These are phyloP conservation scores for Leccinum rimulosum DNA, from an alignment of 768 basidiomycete genomes.

Conservation along the genomic window DNA sequence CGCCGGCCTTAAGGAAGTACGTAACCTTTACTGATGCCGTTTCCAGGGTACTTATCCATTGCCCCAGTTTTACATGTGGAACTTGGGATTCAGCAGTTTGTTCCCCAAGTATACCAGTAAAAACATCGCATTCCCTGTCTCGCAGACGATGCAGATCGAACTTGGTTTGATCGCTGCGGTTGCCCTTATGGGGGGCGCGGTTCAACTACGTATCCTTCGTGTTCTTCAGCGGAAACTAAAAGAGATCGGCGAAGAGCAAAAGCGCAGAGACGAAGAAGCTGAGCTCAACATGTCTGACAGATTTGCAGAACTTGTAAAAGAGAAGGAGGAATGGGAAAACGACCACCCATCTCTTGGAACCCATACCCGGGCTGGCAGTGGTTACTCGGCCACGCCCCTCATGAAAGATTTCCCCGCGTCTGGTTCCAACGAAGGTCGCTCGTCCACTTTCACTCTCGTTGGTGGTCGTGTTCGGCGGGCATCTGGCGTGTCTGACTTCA, in stretches of 20 bases:
- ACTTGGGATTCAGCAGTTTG: conserved; percentile 78
- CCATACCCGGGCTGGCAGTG: conserved; percentile 63
- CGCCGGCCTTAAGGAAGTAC: conserved; percentile 89
- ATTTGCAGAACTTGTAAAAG: conserved; percentile 60
- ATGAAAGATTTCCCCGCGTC: conserved; percentile 61
- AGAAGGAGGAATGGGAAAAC: conserved; percentile 84
- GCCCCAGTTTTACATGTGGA: conserved; percentile 89
- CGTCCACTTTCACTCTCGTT: conserved; percentile 49
- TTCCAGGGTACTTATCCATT: conserved; percentile 13
- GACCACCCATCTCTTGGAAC: conserved; percentile 67
- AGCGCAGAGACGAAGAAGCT: conserved; percentile 68
- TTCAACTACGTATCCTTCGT: conserved; percentile 84
- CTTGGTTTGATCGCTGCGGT: conserved; percentile 84
- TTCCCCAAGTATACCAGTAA: conserved; percentile 74
- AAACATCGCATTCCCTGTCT: conserved; percentile 75
- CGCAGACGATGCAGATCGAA: conserved; percentile 92
- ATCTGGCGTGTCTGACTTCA: conserved; percentile 74
- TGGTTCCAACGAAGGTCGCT: conserved; percentile 43
- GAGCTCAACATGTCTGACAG: conserved; percentile 71
- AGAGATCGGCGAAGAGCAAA: conserved; percentile 76
- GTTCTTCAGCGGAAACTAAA: conserved; percentile 75
- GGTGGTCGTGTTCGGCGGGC: conserved; percentile 55
- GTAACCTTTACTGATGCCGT: conserved; percentile 4
- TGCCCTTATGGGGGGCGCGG: conserved; percentile 81
- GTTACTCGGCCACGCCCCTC: conserved; percentile 59